phyloP scores from a whole-genome alignment of 2,329 filamentous ascomycete genomes.

The Bipolaris oryzae region DNA sequence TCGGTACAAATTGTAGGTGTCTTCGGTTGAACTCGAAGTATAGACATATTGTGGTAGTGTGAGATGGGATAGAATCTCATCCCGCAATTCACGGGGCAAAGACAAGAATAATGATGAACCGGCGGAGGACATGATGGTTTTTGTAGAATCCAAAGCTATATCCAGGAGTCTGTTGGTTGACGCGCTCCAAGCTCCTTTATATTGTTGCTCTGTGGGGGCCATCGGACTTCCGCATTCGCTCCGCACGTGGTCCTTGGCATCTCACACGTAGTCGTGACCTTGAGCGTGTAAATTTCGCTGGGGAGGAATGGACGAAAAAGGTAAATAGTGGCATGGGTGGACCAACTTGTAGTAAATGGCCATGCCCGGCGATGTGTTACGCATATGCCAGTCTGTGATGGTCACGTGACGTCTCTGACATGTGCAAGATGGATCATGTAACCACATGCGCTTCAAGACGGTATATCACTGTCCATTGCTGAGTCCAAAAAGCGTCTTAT shows the following conservation, averaged over 20 bases:
- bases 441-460: neutral
- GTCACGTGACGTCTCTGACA: neutral
- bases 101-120: constrained; percentile 16
- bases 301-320: neutral
- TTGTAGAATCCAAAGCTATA: neutral
- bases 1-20: constrained; percentile 20
- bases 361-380: neutral
- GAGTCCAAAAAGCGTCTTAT: neutral
- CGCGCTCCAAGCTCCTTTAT: neutral
- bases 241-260: constrained; percentile 3
- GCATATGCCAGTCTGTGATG: neutral
- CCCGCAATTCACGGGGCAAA: constrained; percentile 38
- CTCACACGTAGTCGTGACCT: neutral
- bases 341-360: too few relatives aligned
- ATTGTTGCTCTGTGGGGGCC: neutral
- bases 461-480: neutral
- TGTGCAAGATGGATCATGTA: neutral
- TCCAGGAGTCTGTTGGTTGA: neutral
- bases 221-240: constrained; percentile 8
- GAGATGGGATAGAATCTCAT: constrained; percentile 33
- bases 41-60: constrained; percentile 28
- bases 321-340: too few relatives aligned
- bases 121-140: neutral
- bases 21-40: constrained; percentile 25
- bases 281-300: neutral